These are phyloP conservation scores for Monosporascus sp. DNA, from an alignment of 2,329 filamentous ascomycete species.

Conservation along the genomic window DNA sequence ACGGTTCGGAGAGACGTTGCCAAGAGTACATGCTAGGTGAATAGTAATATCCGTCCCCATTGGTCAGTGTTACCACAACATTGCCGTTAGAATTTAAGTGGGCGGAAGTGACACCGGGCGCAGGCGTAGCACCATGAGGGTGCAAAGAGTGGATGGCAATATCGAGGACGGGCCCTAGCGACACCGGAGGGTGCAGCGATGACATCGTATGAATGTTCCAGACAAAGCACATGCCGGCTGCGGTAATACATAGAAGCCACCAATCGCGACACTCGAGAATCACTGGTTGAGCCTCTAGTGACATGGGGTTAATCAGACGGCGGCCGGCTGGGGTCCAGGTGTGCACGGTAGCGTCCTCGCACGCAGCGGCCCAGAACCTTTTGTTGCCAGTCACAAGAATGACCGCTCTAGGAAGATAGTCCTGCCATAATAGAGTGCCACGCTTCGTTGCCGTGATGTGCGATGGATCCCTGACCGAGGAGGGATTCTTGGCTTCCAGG, in stretches of 20 bases:
- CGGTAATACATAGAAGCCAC: conserved; percentile 86
- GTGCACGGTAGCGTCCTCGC: conserved; percentile 86
- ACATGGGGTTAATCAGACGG: conserved; percentile 75
- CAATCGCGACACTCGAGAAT: conserved; percentile 86
- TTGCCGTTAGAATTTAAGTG: conserved; percentile 84
- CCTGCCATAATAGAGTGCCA: conserved; percentile 83
- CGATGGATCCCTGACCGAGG: conserved; percentile 73
- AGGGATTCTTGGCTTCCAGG: conserved; percentile 84
- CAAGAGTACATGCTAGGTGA: conserved; percentile 80
- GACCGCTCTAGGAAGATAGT: conserved; percentile 81
- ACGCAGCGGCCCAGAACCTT: conserved; percentile 87
- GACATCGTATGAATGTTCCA: conserved; percentile 86
- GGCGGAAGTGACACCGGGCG: conserved; percentile 83
- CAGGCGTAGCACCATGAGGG: conserved; percentile 67
- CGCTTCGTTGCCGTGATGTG: conserved; percentile 78
- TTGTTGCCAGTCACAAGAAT: conserved; percentile 88
- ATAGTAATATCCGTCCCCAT: conserved; percentile 92
- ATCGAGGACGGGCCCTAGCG: conserved; percentile 82
- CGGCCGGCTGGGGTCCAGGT: conserved; percentile 91
- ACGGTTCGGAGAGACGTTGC: conserved; percentile 93
- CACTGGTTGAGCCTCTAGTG: conserved; percentile 88
- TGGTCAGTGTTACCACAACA: conserved; percentile 84
- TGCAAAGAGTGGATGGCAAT: conserved; percentile 76
- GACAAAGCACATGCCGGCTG: conserved; percentile 83
- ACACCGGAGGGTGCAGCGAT: conserved; percentile 84